These are phyloP conservation scores for Ambrosia hybrid DNA, from an alignment of 140 eudicot species.

Conservation along the genomic window DNA sequence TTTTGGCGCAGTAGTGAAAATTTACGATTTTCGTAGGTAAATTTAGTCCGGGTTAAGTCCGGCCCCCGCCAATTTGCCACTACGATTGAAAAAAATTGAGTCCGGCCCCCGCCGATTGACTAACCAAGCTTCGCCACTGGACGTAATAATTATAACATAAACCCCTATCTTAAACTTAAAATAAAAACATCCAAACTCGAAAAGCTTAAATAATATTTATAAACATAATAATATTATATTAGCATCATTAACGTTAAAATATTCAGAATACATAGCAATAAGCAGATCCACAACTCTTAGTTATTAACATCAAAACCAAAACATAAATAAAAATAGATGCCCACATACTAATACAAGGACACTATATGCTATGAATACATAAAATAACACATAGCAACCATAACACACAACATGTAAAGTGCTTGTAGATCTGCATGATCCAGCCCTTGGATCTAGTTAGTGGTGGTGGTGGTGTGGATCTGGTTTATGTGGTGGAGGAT, in stretches of 20 bases:
- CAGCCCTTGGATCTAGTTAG: not conserved
- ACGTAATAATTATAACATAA: no score
- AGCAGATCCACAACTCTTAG: not conserved
- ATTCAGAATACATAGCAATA: not conserved
- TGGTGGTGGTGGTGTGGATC: constrained; percentile 22
- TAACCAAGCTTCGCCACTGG: no score
- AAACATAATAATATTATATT: no score
- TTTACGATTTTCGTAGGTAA: no score
- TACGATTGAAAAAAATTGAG: no score
- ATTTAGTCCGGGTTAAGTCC: no score
- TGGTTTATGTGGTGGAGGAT: constrained; percentile 29
- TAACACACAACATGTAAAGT: not conserved
- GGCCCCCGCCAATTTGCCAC: no score
- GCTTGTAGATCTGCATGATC: constrained; percentile 32
- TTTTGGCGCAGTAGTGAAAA: no score
- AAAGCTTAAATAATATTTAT: no score
- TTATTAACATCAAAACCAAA: not conserved
- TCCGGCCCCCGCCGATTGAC: no score
- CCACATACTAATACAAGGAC: not conserved
- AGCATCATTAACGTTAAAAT: not conserved
- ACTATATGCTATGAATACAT: not conserved
- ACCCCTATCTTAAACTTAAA: no score
- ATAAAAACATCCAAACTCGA: no score
- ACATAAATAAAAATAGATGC: not conserved
- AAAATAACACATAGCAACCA: not conserved